Evolutionary conservation across 495 filamentous ascomycete species (phyloP), one percentile per base, ranked within the genome.

Genomic region (Daldinia caldariorum): DNA sequence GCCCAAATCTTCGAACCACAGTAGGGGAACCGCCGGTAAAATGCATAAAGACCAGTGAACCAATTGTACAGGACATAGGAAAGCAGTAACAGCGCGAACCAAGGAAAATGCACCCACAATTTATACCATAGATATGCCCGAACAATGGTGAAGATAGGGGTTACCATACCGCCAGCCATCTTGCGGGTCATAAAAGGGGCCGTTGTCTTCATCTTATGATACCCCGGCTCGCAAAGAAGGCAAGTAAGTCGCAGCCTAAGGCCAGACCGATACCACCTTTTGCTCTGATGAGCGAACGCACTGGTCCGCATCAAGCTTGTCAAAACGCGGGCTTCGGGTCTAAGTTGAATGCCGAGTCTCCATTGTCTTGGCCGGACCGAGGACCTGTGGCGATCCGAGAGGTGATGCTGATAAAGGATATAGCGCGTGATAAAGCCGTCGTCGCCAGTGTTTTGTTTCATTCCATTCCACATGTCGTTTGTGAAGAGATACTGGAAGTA

Each of bases 351-450:
- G n/a, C 71, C 71, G 4, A 74, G 45, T 12, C 56, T 59, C 66
- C 74, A 76, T 22, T 59, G 38, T 9, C 31, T 51, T 12, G 9
- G 32, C 3, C 26, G 13, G 37, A 59, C 1, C 20, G 16, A 4
- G 0, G 29, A 55, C 10, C 10, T 1, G 9, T 61, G 0, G 1
- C 45, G 58, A 14, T 63, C 47, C 4, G 50, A 10, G 0, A 63
- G 26, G 0, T 58, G 66, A 20, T 76, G 71, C 29, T 74, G 71
- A 53, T 74, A 76, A 0, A 76, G 39, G 0, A 76, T 39, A 29
- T 71, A 76, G 0, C 69, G 59, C 1, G 74, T 74, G 26, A 76
- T 72, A 37, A 70, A 74, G 0, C 55, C 43, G 20, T 74, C 71
- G 32, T 76, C 74, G 0, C 71, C 70, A 0, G 58, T 66, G 9